Conservation (phyloP, 2,329 filamentous ascomycete genomes). For the Colletotrichum brevisporum region DNA sequence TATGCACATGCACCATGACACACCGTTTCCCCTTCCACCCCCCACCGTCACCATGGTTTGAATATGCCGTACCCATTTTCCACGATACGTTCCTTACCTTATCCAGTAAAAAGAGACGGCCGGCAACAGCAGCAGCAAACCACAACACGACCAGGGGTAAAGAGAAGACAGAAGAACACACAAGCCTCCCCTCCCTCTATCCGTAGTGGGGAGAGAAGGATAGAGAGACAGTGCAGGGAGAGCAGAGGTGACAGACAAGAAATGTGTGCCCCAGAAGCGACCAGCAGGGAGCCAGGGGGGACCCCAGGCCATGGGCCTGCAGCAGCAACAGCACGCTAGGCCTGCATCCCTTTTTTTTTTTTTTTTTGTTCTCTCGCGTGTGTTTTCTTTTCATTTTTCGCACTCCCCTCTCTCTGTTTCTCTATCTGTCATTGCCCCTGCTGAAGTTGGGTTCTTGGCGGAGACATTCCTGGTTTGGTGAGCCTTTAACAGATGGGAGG, state of each 20-base stretch:
- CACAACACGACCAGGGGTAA: background rate
- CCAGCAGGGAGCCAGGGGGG: constrained; percentile 17
- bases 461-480: constrained; percentile 15
- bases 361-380: no score
- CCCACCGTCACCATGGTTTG: constrained; percentile 9
- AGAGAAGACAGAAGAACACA: background rate
- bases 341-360: constrained; percentile 34
- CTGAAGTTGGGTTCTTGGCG: constrained; percentile 27
- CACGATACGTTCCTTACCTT: constrained; percentile 17
- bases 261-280: constrained; percentile 34
- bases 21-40: constrained; percentile 6
- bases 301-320: constrained; percentile 24
- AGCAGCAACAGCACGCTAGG: constrained; percentile 9
- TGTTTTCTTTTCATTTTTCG: background rate
- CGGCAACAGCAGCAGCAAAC: constrained; percentile 11
- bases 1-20: constrained; percentile 32
- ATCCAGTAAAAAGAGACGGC: background rate
- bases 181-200: constrained; percentile 4
- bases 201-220: constrained; percentile 1
- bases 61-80: constrained; percentile 4
- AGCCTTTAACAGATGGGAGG: background rate
- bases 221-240: constrained; percentile 12
- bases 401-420: no score
- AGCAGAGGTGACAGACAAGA: background rate
- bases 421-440: constrained; percentile 11